Conservation (phyloP, 805 yeast species). For the Starmerella gropengiesseri region DNA sequence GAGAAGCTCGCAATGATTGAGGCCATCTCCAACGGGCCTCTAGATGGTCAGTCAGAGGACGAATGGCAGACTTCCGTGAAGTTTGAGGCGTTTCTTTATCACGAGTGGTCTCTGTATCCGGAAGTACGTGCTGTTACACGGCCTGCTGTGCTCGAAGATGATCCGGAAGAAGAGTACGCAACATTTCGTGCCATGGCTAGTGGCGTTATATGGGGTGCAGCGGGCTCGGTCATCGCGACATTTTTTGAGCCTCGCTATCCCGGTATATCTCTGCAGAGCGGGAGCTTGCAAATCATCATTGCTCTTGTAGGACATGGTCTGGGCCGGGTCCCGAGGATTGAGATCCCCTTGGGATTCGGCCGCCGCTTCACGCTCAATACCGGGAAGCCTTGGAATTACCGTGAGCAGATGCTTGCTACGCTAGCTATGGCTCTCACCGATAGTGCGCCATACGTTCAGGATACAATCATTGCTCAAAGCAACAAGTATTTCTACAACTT, state of each 20-base stretch:
- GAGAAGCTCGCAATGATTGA: conserved; percentile 32
- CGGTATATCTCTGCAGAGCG: conserved; percentile 41
- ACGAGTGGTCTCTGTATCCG: conserved; percentile 45
- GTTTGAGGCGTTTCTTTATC: conserved; percentile 36
- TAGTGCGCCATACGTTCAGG: conserved; percentile 22
- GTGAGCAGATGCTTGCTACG: conserved; percentile 59
- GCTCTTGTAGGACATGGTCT: conserved; percentile 46
- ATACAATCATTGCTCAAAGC: conserved; percentile 29
- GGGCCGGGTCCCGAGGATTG: conserved; percentile 23
- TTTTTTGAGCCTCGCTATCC: conserved; percentile 53
- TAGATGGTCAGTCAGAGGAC: conserved; percentile 17
- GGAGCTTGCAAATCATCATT: conserved; percentile 48
- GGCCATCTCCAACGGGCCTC: conserved; percentile 23
- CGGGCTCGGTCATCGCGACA: conserved; percentile 47
- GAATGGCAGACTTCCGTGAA: conserved; percentile 22
- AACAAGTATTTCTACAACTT: conserved; percentile 29
- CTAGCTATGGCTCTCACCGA: conserved; percentile 26
- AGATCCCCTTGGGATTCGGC: conserved; percentile 6
- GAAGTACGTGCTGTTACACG: conserved; percentile 49
- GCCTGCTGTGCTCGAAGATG: conserved; percentile 36
- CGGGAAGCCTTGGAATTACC: conserved; percentile 48
- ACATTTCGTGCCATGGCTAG: conserved; percentile 43
- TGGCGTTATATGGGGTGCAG: conserved; percentile 40
- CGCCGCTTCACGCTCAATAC: conserved; percentile 34
- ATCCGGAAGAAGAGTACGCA: conserved; percentile 34